Base-by-base conservation (phyloP, 805 yeast genomes). In the Ogataea nakhonphanomensis region DNA sequence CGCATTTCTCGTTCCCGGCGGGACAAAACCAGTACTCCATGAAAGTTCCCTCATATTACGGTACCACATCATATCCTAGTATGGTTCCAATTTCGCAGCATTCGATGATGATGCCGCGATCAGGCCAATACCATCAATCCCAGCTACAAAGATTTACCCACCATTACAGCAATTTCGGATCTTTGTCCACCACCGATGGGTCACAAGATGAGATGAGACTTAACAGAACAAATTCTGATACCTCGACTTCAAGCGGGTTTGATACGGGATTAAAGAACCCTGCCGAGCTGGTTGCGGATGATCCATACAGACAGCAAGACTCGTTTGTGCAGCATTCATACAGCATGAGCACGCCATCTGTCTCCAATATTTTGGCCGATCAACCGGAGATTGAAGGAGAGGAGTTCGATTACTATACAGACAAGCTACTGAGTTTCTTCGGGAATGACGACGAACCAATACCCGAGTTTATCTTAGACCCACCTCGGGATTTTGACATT, bases 401-500 rank as follows among this genome's bases (percentile, higher is more conserved):
- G 6, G 71, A 69, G 41, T 71, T 67, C 44, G 66, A 67, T 15
- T 58, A 48, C 20, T 70, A 69, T 39, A 64, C 69, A 0, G 65
- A 64, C 10, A 57, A 65, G 15, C 55, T 79, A 26, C 62, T 79
- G 34, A 66, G 67, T n/a, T 79, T 67, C 55, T 76, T 79, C 49
- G 66, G 76, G 33, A 76, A 70, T 39, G 80, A 76, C 41, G 56
- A 59, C 30, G 64, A 58, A 34, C 58, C 62, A 8, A 53, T 59
- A 33, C 65, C 66, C 7, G 51, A 57, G 17, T 66, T 73, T 37
- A 55, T 80, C 21, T 58, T 69, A 23, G 63, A 69, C 37, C 84
- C 85, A 5, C 90, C 91, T 1, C 64, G 67, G 26, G 76, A 78
- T 51, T 77, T 82, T 43, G 74, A 80, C 50, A 74, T 83, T 37